Evolutionary conservation across 169 alveolate genomes (phyloP), one percentile per base, ranked within the genome.

Genomic region (Plasmodium gonderi): DNA sequence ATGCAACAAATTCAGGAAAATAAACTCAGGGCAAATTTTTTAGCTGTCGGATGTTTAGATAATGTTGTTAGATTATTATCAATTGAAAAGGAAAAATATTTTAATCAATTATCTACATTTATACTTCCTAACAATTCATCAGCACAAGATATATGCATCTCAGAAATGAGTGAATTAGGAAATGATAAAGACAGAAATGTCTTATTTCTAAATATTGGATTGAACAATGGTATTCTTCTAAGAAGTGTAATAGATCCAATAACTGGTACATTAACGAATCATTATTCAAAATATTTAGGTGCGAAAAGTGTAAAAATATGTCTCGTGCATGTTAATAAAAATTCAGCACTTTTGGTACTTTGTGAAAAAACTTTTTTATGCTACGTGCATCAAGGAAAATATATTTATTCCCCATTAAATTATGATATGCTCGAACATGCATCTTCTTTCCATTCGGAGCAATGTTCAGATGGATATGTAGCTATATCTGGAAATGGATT

Each of bases 261-360:
- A 2, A 96, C 98, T 4, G 99, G 99, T 9, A 95, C 98, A n/a
- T 97, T 98, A n/a, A 96, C 98, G 29, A 99, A 98, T 80, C 98
- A 98, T 72, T 97, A 99, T 87, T 96, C 99, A 7, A 96, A 99
- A 72, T 98, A 97, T 92, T 90, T 98, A 47, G 99, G 99, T 2
- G 97, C 98, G n/a, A 97, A 98, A 67, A 97, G 98, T 17, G 98
- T 98, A n/a, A 97, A 95, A 92, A 94, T 98, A 29, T 96, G 95
- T 67, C 95, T 76, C 44, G 94, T 97, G n/a, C 67, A 72, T 67
- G 82, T 96, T 7, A 91, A 87, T 82, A 91, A 92, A 91, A 94
- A 94, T 40, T 69, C 95, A 80, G 95, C 96, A 23, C 83, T 96
- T n/a, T 79, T 98, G 36, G 99, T 98, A 6, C 91, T 98, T 7